Evolutionary conservation across 495 filamentous ascomycete genomes (phyloP), one percentile per base, ranked within the genome.

Genomic region (Thermochaetoides thermophila): DNA sequence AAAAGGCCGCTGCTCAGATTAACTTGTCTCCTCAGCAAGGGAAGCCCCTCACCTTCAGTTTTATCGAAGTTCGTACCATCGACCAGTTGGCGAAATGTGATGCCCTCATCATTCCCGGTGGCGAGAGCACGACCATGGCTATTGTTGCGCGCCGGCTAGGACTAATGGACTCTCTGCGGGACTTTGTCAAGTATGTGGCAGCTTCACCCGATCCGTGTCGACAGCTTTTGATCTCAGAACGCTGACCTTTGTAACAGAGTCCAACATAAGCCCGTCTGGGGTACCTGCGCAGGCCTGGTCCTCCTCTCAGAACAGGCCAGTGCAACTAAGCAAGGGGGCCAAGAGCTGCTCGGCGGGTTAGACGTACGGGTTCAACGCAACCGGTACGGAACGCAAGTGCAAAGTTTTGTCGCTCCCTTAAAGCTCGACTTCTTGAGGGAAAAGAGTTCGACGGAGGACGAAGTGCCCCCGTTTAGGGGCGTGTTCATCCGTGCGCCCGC

Each of bases 401-500:
- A 97, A 58, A 92, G 83, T 46, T 97, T 97, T 53, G 75, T 86
- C 45, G 74, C 76, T 2, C 70, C 78, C 23, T 47, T 96, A 16
- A 59, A 76, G 19, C 57, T 97, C 27, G 72, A 74, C 0, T 94
- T 94, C 50, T 61, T 95, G 10, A 60, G 60, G 3, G 36, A 40
- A 3, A 3, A 12, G 18, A n/a, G 10, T 2, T 17, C 5, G 3
- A 21, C 1, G 1, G 32, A 17, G 9, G 22, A 7, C 15, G 17
- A 42, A 5, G 38, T 42, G 2, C 17, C 30, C 23, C 67, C 75
- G 0, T 97, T 92, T 53, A 68, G 71, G 12, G 81, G 76, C 0
- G 79, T 97, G 19, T 97, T 97, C 53, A 97, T 97, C 38, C 70
- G 89, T 1, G 91, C 89, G 12, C 89, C 89, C 0, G 74, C 96